These are phyloP conservation scores for Penicillium sp. DNA, from an alignment of 2,329 filamentous ascomycete genomes.

Conservation along the genomic window DNA sequence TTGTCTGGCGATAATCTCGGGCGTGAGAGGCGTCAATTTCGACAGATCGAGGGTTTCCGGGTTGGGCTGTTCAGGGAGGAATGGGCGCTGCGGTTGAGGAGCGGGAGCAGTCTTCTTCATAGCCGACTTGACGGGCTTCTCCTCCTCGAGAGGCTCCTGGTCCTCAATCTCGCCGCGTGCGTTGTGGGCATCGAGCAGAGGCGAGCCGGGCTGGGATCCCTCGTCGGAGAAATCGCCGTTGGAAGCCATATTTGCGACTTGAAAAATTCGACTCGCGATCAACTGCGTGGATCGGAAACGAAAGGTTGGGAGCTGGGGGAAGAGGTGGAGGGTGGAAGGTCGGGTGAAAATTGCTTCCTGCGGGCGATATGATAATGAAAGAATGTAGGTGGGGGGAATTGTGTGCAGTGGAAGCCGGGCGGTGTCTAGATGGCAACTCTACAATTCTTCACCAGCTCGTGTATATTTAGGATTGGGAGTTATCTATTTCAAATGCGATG, in stretches of 20 bases:
- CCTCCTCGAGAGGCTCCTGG: constrained; percentile 67
- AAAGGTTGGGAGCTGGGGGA: constrained; percentile 10
- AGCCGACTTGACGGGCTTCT: constrained; percentile 77
- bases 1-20: constrained; percentile 96
- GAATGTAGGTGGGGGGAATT: constrained; percentile 34
- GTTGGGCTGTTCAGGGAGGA: constrained; percentile 87
- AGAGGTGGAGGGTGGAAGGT: constrained; percentile 18
- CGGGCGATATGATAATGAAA: constrained; percentile 39
- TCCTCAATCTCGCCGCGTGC: constrained; percentile 74
- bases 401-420: constrained; percentile 43
- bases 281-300: constrained; percentile 16
- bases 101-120: constrained; percentile 72
- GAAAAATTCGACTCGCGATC: constrained; percentile 21
- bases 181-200: constrained; percentile 48
- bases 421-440: constrained; percentile 26
- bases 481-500: neutral
- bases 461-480: neutral
- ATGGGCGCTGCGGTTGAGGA: constrained; percentile 62
- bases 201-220: constrained; percentile 58
- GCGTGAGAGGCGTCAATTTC: constrained; percentile 79
- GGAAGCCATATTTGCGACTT: constrained; percentile 53
- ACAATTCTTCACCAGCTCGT: constrained; percentile 2
- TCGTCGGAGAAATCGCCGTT: constrained; percentile 59
- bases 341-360: constrained; percentile 40
- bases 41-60: constrained; percentile 84